Percentiles rank a stretch among this genome's conserved stretches.
Evolutionary conservation across 1,284 basidiomycete genomes (phyloP).

Genomic region (Sphaerobolus stellatus): DNA sequence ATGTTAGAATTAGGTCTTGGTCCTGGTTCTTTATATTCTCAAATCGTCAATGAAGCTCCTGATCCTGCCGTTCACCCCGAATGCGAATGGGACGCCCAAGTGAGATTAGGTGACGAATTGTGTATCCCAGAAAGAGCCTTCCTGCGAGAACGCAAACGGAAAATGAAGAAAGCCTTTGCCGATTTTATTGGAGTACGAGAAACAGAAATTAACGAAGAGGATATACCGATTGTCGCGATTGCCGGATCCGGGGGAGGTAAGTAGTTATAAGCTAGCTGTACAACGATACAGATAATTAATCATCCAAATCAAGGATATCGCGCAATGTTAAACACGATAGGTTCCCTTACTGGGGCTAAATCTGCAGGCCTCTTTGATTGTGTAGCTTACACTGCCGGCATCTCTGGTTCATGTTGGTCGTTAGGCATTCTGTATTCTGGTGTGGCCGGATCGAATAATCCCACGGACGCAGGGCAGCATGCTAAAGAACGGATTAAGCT

Average conservation of each 20-base stretch:
- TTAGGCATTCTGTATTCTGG: conserved; percentile 40
- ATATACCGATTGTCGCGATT: conserved; percentile 42
- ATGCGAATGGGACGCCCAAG: conserved; percentile 40
- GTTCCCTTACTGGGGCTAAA: conserved; percentile 35
- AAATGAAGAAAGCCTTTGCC: conserved; percentile 36
- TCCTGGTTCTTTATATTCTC: conserved; percentile 36
- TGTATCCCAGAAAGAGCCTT: conserved; percentile 38
- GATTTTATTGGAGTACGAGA: conserved; percentile 34
- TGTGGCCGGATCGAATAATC: conserved; percentile 29
- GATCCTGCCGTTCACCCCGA: conserved; percentile 37
- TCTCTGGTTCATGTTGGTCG: conserved; percentile 44
- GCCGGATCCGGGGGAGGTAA: conserved; percentile 42
- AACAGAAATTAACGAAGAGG: conserved; percentile 37
- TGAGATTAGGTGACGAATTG: conserved; percentile 38
- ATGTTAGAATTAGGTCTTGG: conserved; percentile 36
- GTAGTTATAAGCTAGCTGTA: too few species aligned
- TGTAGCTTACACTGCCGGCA: conserved; percentile 37
- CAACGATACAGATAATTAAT: too few species aligned
- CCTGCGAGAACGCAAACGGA: conserved; percentile 32
- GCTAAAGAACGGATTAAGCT: conserved; percentile 34
- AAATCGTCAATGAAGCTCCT: conserved; percentile 31
- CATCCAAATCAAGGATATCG: conserved; percentile 35
- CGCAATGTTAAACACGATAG: conserved; percentile 43
- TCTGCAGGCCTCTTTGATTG: conserved; percentile 35
- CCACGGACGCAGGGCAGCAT: conserved; percentile 28